Conservation (phyloP, 2,329 filamentous ascomycete genomes). For the Whalleya microplaca region DNA sequence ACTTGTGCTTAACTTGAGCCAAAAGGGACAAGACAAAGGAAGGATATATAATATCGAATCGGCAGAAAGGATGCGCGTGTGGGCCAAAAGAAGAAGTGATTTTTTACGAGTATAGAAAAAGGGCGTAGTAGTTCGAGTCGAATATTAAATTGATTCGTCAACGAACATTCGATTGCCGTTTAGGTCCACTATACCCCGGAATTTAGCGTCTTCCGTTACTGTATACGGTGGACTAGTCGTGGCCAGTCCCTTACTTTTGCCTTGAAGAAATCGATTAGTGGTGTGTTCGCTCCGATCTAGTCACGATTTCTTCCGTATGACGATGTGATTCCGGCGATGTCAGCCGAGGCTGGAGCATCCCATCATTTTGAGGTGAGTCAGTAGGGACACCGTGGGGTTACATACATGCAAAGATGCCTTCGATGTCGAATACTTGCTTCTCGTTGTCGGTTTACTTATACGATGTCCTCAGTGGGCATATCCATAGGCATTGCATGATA, state of each 20-base stretch:
- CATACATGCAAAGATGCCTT: background rate
- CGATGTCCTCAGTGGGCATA: background rate
- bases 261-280: background rate
- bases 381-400: background rate
- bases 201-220: constrained; percentile 7
- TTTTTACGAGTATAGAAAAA: background rate
- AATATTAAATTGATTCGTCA: constrained; percentile 25
- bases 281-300: background rate
- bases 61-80: too few relatives aligned
- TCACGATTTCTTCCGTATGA: constrained; percentile 28
- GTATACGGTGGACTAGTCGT: background rate
- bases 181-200: constrained; percentile 19
- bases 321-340: constrained; percentile 20
- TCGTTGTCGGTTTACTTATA: too few relatives aligned
- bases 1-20: too few relatives aligned
- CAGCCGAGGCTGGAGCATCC: constrained; percentile 4
- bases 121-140: background rate
- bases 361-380: background rate
- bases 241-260: background rate
- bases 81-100: background rate
- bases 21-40: too few relatives aligned
- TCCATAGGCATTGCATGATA: background rate
- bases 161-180: constrained; percentile 18
- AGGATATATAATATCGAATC: too few relatives aligned
- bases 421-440: too few relatives aligned